These are phyloP conservation scores for Rhodotorula sphaerocarpa DNA, from an alignment of 768 basidiomycete species.

Conservation along the genomic window DNA sequence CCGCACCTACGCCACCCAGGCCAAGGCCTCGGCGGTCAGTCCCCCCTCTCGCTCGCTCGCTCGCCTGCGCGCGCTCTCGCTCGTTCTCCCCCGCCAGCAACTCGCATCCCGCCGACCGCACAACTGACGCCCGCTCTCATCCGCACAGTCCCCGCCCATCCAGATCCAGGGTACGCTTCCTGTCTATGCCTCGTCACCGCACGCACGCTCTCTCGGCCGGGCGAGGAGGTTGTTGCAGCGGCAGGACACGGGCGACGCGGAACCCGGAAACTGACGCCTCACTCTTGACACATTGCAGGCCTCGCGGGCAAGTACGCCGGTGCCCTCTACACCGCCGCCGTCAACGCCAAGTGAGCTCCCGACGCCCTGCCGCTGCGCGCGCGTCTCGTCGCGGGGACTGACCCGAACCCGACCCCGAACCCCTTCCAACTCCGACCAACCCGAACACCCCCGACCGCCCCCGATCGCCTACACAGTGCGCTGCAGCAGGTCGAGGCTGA, in stretches of 20 bases:
- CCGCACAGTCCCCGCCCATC: constrained; percentile 20
- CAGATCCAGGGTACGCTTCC: constrained; percentile 29
- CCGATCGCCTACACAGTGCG: no score
- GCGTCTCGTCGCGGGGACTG: no score
- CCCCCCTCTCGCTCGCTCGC: constrained; percentile 1
- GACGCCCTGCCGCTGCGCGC: no score
- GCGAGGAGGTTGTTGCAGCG: no score
- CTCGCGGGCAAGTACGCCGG: constrained; percentile 43
- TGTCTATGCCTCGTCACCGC: no score
- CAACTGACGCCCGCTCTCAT: not conserved
- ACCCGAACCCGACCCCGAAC: no score
- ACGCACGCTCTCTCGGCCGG: no score
- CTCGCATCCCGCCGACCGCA: no score
- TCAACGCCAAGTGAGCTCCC: constrained; percentile 29
- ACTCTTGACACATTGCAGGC: constrained; percentile 1
- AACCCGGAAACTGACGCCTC: not conserved
- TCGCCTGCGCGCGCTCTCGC: not conserved
- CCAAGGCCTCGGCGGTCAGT: constrained; percentile 9
- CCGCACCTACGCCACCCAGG: constrained; percentile 33
- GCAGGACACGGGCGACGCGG: no score
- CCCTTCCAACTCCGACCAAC: no score
- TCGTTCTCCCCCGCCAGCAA: no score
- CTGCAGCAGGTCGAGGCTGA: constrained; percentile 82
- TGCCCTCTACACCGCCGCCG: constrained; percentile 40
- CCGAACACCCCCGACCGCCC: no score